Percentiles rank a stretch among this genome's conserved stretches.
phyloP scores from a whole-genome alignment of 345 rosid species.

The Populus simonii region DNA sequence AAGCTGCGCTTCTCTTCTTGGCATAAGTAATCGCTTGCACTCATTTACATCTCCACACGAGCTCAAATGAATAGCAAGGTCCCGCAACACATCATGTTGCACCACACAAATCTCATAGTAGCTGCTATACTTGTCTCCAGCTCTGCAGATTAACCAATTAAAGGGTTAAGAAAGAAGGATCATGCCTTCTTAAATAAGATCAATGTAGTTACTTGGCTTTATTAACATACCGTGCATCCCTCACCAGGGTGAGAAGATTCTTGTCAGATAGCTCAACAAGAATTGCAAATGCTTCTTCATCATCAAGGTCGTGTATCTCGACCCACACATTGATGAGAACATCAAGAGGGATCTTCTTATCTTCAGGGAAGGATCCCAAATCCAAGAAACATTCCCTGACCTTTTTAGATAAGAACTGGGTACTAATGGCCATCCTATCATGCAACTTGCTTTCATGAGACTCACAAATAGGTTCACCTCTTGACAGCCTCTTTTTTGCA shows the following conservation, averaged over 20 bases:
- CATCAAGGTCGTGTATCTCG: constrained; percentile 59
- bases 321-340: constrained; percentile 85
- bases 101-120: constrained; percentile 66
- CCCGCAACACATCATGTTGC: constrained; percentile 90
- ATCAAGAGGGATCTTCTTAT: constrained; percentile 81
- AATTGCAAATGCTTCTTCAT: constrained; percentile 56
- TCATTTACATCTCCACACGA: constrained; percentile 41
- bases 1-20: constrained; percentile 50
- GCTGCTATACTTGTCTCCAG: constrained; percentile 63
- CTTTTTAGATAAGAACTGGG: constrained; percentile 41
- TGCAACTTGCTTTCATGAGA: constrained; percentile 65
- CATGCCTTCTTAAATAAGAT: background rate
- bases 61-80: constrained; percentile 69
- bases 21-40: constrained; percentile 64
- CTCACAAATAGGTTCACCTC: constrained; percentile 74
- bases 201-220: background rate
- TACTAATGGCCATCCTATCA: constrained; percentile 73
- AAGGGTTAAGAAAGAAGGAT: background rate
- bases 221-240: constrained; percentile 57
- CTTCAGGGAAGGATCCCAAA: constrained; percentile 96
- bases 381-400: constrained; percentile 81
- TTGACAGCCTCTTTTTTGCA: constrained; percentile 54
- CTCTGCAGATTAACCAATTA: constrained; percentile 43
- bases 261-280: constrained; percentile 70
- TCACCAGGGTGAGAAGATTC: constrained; percentile 79